Evolutionary conservation across 2,329 filamentous ascomycete genomes (phyloP), one percentile per base, ranked within the genome.

Genomic region (Aspergillus puulaauensis): DNA sequence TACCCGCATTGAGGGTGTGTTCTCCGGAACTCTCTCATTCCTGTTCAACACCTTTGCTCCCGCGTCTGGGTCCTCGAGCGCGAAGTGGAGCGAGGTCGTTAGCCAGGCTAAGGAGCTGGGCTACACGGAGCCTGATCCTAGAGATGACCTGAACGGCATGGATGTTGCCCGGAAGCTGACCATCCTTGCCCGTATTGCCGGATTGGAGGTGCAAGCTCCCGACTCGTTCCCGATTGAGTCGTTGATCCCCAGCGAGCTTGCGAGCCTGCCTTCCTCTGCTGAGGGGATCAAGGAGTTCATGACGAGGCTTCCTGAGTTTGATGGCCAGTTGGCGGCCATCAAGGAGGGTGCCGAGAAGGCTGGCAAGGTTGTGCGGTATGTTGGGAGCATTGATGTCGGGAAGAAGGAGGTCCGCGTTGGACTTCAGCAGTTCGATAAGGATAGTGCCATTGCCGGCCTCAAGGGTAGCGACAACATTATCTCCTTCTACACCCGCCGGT

Each of bases 391-490:
- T 61, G 92, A 99, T 71, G 87, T 96, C 44, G 82, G 80, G n/a
- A 84, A 82, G 61, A 89, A 91, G 73, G 80, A 87, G 66, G 90
- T 98, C 74, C 96, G 93, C 81, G 95, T 99, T 57, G 93, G 95
- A 2, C 78, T 99, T 64, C 89, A 97, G 82, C 90, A 89, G 77
- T 93, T 92, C 67, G 92, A 96, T 65, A 86, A 86, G 66, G 90
- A 89, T 60, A 91, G 96, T 71, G 90, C 95, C 12, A 97, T 99
- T 77, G 95, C 95, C 14, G 89, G 90, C 48, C 82, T 99, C 57
- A 96, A 96, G 83, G 95, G 95, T 37, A 98, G 93, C 75, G 95
- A 98, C 74, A 99, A 99, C 80, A 96, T 99, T 73, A 96, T 99
- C 73, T 96, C 89, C 81, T 97, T 99, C 82, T 96, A 97, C 78